Base-by-base conservation (phyloP, 2,329 filamentous ascomycete genomes). In the Lanzia echinophila region DNA sequence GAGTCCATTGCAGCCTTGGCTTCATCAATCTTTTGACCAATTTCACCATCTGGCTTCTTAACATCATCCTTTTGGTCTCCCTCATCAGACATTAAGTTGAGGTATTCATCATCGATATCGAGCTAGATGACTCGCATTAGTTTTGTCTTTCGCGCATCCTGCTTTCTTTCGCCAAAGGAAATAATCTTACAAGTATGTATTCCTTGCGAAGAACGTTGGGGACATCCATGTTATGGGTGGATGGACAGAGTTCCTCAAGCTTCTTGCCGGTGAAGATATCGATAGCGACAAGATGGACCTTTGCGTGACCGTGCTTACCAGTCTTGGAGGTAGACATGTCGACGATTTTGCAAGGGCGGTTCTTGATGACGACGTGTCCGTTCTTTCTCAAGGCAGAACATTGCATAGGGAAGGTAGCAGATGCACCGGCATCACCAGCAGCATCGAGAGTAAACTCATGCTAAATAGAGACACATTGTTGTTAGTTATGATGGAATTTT, bases 311-410 rank as follows among this genome's bases (percentile, higher is more conserved):
- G 88, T 99, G 94, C 90, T 99, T 99, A 79, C 94, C 94, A 67
- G 94, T 99, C 91, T 99, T 99, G 76, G 94, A 99, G 81, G 94
- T 99, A 67, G 90, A 96, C 95, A 99, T 99, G 73, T 99, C 94
- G 76, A 97, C 89, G 70, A 99, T 99, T 88, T 97, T 99, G 91
- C 94, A 99, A 69, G 94, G 95, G 69, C 94, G 94, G 78, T 82
- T 79, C 87, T 99, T 99, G 81, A 99, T 97, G 75, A 92, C 86
- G 75, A 99, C 94, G 83, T 88, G 87, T 66, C 94, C 92, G 86
- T 95, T 95, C 91, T 99, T 97, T 75, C 94, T 88, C 82, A 99
- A 84, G 70, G 95, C 92, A 79, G 95, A 99, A 79, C 94, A 99
- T 84, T 99, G 94, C 90, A 95, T 95, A 69, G 94, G 94, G 81